Base-by-base conservation (phyloP, 2,329 filamentous ascomycete species). In the Shiraia sp. region DNA sequence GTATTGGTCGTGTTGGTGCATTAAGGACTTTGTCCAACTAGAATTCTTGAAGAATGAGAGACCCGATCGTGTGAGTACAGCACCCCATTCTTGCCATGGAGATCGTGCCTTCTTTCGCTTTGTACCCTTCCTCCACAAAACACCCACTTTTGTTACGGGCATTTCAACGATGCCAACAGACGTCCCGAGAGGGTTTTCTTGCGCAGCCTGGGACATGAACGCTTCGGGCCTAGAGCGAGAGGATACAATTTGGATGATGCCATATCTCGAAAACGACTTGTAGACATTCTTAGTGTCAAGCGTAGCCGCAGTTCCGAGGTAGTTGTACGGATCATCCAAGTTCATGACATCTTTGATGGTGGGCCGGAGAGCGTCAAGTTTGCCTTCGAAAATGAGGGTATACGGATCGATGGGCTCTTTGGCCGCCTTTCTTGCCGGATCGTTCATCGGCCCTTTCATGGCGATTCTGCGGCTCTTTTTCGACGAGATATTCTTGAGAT, bases 11-110 rank as follows among this genome's bases (percentile, higher is more conserved):
- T 92, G 86, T 65, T 99, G 93, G 50, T 88, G 81, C 74, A 97
- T 90, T 51, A 99, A 72, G 44, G 81, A 87, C 69, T 96, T 97
- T 24, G 95, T 84, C 92, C 93, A 99, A 14, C 84, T 79, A 4
- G 90, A 87, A 65, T 97, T 96, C 43, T 89, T 86, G 74, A 97
- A 99, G 69, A 99, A 90, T 68, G 96, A 99, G 6, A 99, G 80
- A 62, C 96, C 92, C 5, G 93, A 95, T n/a, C 92, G 90, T 1
- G 93, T 99, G 22, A 99, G 79, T 44, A 99, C 87, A 16, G 90
- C 93, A 37, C 93, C 93, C 93, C 93, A 99, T 77, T 99, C 93
- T 65, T 96, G 92, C 93, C 93, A 99, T 1, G 93, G 92, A 9
- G 92, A 96, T 30, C 92, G 82, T 1, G 90, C 87, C 70, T 95